Evolutionary conservation across 164 flowering plant species (phyloP).

Genomic region (Saururus chinensis): DNA sequence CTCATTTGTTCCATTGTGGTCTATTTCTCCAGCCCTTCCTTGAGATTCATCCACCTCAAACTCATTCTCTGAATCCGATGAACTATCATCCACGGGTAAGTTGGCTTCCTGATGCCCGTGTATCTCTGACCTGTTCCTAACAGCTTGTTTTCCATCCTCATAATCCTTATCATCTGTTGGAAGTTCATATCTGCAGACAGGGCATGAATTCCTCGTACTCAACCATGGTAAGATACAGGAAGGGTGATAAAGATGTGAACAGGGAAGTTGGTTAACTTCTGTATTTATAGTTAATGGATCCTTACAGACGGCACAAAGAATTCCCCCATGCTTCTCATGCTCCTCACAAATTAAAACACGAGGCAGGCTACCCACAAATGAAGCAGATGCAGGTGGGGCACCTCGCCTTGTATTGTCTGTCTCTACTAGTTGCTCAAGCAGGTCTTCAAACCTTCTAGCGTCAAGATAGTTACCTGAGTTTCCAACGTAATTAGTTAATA

Average conservation of each 20-base stretch:
- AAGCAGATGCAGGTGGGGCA: slow-evolving; percentile 72
- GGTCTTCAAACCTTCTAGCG: slow-evolving; percentile 45
- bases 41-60: slow-evolving; percentile 20
- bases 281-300: slow-evolving; percentile 44
- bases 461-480: slow-evolving; percentile 43
- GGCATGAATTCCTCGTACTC: slow-evolving; percentile 77
- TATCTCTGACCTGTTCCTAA: slow-evolving; percentile 4
- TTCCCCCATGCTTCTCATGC: slow-evolving; percentile 33
- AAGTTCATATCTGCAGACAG: slow-evolving; percentile 84
- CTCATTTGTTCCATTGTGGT: slow-evolving; percentile 9
- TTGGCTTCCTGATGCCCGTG: slow-evolving; percentile 18
- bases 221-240: slow-evolving; percentile 84
- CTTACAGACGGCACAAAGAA: slow-evolving; percentile 81
- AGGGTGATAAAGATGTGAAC: slow-evolving; percentile 75
- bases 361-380: slow-evolving; percentile 55
- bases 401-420: slow-evolving; percentile 52
- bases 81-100: slow-evolving; percentile 29
- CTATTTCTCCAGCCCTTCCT: slow-evolving; percentile 9
- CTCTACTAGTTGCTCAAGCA: slow-evolving; percentile 51
- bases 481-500: slow-evolving; percentile 16
- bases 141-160: slow-evolving; percentile 40
- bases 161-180: slow-evolving; percentile 82
- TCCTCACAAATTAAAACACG: slow-evolving; percentile 34
- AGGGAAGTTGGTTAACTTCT: slow-evolving; percentile 70
- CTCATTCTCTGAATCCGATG: slow-evolving; percentile 20